Evolutionary conservation across 805 yeast species (phyloP).

Genomic region (Yamadazyma endophytica): DNA sequence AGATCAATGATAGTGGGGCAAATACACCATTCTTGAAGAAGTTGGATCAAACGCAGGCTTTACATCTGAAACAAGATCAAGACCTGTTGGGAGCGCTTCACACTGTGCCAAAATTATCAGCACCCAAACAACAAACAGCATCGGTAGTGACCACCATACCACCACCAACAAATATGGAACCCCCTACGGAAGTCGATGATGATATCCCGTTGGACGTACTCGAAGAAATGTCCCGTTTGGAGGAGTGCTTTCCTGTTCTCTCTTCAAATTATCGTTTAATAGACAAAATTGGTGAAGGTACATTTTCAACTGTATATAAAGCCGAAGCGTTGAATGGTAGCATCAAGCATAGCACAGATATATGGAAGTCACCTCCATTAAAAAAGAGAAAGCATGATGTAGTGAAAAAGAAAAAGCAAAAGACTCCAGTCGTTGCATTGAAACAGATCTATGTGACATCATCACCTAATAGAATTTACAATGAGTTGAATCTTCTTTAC

Average conservation of each 20-base stretch:
- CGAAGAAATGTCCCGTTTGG: slow-evolving; percentile 55
- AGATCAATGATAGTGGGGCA: no score
- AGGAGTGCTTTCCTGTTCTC: slow-evolving; percentile 51
- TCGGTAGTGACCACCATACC: no score
- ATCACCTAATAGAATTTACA: slow-evolving; percentile 85
- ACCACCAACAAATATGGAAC: no score
- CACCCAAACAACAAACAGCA: no score
- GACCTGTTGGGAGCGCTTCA: no score
- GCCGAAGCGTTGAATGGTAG: slow-evolving; percentile 50
- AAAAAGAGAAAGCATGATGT: slow-evolving; percentile 14
- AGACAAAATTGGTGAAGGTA: slow-evolving; percentile 65
- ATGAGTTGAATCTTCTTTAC: slow-evolving; percentile 78
- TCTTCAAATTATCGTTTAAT: slow-evolving; percentile 45
- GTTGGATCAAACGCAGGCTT: no score
- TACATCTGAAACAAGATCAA: no score
- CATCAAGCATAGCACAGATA: slow-evolving; percentile 33
- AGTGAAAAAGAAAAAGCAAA: slow-evolving; percentile 15
- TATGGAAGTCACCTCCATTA: slow-evolving; percentile 45
- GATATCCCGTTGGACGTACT: slow-evolving; percentile 50
- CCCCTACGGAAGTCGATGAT: no score
- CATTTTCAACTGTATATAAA: slow-evolving; percentile 58
- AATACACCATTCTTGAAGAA: no score
- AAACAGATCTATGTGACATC: slow-evolving; percentile 94
- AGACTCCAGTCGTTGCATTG: slow-evolving; percentile 67
- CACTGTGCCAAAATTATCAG: no score